A percentile compares a stretch with the other conserved stretches of the same genome.
phyloP scores from a whole-genome alignment of 169 alveolate species.

The Cryptosporidium muris region DNA sequence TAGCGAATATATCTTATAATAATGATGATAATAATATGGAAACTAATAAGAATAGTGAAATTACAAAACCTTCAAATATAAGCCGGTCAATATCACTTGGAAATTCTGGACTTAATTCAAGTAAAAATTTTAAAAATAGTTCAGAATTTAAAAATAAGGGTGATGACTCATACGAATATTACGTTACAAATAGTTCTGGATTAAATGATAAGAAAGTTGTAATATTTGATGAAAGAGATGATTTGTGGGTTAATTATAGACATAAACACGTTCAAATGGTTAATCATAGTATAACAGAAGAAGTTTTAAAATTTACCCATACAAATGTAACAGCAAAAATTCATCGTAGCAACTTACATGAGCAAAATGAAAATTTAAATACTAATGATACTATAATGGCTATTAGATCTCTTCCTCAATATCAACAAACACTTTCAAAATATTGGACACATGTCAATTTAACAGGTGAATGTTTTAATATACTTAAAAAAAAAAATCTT shows the following conservation, averaged over 20 bases:
- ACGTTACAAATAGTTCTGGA: conserved; percentile 74
- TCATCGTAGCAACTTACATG: conserved; percentile 55
- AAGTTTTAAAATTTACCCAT: conserved; percentile 77
- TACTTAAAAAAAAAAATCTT: conserved; percentile 72
- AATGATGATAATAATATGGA: background rate
- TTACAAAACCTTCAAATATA: background rate
- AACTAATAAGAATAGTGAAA: background rate
- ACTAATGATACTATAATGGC: conserved; percentile 76
- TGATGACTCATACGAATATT: conserved; percentile 66
- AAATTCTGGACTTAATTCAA: background rate
- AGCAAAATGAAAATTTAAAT: conserved; percentile 8
- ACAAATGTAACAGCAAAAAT: conserved; percentile 72
- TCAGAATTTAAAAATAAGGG: background rate
- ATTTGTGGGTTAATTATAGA: conserved; percentile 79
- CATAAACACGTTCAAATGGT: conserved; percentile 83
- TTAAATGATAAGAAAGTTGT: conserved; percentile 73
- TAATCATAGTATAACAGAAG: conserved; percentile 79
- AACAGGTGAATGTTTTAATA: conserved; percentile 77
- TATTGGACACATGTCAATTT: conserved; percentile 83
- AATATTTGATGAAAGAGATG: conserved; percentile 78
- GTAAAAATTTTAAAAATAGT: background rate
- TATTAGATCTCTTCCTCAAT: conserved; percentile 79
- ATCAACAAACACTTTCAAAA: conserved; percentile 79
- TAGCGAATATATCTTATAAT: conserved; percentile 4
- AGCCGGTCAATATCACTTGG: too few species aligned